Evolutionary conservation across 371 early-diverging fungal species (phyloP), one percentile per base, ranked within the genome.

Genomic region (Apophysomyces variabilis): DNA sequence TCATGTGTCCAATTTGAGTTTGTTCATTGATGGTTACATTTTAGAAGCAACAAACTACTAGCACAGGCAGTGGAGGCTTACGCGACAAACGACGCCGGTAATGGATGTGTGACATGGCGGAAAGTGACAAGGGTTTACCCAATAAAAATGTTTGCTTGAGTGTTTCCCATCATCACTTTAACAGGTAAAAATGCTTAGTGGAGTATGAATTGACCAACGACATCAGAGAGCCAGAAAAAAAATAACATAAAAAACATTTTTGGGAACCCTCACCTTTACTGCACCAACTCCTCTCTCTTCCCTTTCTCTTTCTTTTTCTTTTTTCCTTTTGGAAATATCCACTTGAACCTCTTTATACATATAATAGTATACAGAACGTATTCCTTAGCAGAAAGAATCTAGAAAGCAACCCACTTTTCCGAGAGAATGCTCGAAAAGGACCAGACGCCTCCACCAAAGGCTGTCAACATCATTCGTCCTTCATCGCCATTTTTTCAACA

Each of bases 381-480:
- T 47, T 16, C 6, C 41, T 41, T 41, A 45, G 54, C n/a, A 21
- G 8, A 21, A 50, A 21, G 21, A 45, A 13, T 12, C n/a, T 12
- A 47, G 18, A 47, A 18, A n/a, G 18, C 13, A 47, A 47, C 7
- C 54, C 5, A 50, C 8, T 50, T 50, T 21, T 21, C 7, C n/a
- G 54, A 50, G 54, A 18, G 46, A 43, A 69, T 69, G 65, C 63
- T 69, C 41, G 65, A 56, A 32, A 68, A 65, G 32, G 67, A 66
- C 57, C 61, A 65, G 38, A 68, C 54, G 39, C 54, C 69, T 45
- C 69, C 69, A 13, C 69, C 69, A 3, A 68, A 68, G 54, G 69
- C 69, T 47, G 69, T 68, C 50, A 63, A 62, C 46, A 60, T 61
- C 58, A 68, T 71, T 61, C 64, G 71, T 41, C 71, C 71, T 36